These are phyloP conservation scores for Pleoardoris graminearum DNA, from an alignment of 2,329 filamentous ascomycete species.

Conservation along the genomic window DNA sequence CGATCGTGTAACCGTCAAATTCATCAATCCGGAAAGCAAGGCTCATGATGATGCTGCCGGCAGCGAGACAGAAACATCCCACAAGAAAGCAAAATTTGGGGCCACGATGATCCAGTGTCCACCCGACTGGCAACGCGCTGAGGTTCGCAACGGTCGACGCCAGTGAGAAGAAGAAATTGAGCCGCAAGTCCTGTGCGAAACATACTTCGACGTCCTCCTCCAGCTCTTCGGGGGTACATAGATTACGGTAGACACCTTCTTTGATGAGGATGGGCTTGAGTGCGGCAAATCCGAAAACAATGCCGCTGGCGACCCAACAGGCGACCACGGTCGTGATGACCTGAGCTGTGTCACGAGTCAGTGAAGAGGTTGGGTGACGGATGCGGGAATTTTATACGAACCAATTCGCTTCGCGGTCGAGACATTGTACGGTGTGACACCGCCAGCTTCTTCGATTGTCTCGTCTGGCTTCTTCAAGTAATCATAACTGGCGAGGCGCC, in stretches of 20 bases:
- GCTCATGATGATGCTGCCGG: conserved; percentile 43
- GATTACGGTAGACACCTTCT: conserved; percentile 44
- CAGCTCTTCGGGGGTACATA: conserved; percentile 43
- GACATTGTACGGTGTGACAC: conserved; percentile 56
- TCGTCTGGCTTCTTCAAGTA: conserved; percentile 48
- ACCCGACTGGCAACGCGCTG: conserved; percentile 43
- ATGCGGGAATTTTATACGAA: conserved; percentile 17
- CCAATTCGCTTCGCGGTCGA: conserved; percentile 42
- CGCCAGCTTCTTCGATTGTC: conserved; percentile 46
- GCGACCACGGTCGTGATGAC: conserved; percentile 41
- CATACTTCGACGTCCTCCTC: conserved; percentile 40
- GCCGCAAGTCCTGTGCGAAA: conserved; percentile 45
- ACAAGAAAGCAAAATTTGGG: conserved; percentile 38
- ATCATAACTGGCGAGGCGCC: conserved; percentile 54
- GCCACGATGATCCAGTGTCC: conserved; percentile 44
- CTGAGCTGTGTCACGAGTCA: conserved; percentile 30
- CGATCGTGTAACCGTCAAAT: conserved; percentile 61
- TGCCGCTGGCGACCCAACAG: conserved; percentile 47
- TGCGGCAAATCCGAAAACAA: conserved; percentile 47
- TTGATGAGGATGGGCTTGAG: conserved; percentile 47
- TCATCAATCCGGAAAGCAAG: conserved; percentile 41
- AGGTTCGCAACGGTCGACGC: conserved; percentile 46
- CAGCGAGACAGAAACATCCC: conserved; percentile 37
- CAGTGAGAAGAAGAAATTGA: conserved; percentile 45
- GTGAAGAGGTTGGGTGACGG: conserved; percentile 15